These are phyloP conservation scores for Boletus eberwhitei DNA, from an alignment of 768 basidiomycete genomes.

Conservation along the genomic window DNA sequence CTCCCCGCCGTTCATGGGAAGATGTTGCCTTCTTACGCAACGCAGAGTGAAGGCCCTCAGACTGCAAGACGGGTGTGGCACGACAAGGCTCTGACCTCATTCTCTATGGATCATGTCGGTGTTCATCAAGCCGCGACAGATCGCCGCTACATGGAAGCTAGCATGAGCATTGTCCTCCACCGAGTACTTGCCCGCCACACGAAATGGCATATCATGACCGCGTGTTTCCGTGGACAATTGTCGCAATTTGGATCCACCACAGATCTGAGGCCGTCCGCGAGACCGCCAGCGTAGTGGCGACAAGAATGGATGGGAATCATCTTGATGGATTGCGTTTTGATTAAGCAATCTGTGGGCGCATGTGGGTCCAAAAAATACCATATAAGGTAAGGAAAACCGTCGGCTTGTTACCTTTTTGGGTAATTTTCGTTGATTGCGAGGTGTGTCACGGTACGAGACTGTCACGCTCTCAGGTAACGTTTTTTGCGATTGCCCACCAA, in stretches of 20 bases:
- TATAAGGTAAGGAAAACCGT: conserved; percentile 10
- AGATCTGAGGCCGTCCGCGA: not conserved
- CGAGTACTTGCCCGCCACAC: not conserved
- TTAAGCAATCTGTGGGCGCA: conserved; percentile 12
- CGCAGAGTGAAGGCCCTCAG: not conserved
- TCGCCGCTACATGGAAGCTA: not conserved
- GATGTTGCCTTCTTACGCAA: too few species aligned
- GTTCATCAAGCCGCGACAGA: not conserved
- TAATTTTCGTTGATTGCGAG: conserved; percentile 31
- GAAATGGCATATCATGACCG: not conserved
- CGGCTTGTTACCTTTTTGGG: conserved; percentile 12
- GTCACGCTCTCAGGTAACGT: conserved; percentile 22
- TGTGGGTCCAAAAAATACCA: conserved; percentile 33
- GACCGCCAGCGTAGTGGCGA: not conserved
- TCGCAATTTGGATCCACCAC: too few species aligned
- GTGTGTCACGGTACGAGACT: conserved; percentile 26
- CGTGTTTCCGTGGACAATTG: conserved; percentile 4
- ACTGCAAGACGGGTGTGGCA: not conserved
- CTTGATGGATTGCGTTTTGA: conserved; percentile 27
- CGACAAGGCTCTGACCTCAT: not conserved
- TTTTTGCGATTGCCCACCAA: conserved; percentile 5
- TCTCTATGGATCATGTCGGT: not conserved
- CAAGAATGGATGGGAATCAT: not conserved
- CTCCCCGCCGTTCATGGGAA: not conserved
- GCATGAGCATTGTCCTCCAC: not conserved